These are phyloP conservation scores for Thelephora ganbajun DNA, from an alignment of 768 basidiomycete species.

Conservation along the genomic window DNA sequence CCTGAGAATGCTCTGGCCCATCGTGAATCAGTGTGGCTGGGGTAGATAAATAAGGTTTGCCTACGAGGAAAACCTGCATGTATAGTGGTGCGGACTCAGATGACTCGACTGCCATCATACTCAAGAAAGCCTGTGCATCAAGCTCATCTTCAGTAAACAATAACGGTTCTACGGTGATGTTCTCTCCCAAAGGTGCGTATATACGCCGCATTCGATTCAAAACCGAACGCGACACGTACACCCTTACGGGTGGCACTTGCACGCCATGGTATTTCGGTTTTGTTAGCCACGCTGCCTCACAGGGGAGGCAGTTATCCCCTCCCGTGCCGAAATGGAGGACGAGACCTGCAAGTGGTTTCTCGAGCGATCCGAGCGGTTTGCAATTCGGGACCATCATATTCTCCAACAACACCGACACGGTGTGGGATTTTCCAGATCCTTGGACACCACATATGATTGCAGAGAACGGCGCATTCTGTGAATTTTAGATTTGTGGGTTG, in stretches of 20 bases:
- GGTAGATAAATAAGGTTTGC: constrained; percentile 8
- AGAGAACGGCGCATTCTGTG: constrained; percentile 60
- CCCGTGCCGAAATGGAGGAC: constrained; percentile 63
- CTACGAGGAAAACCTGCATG: constrained; percentile 52
- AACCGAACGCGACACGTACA: constrained; percentile 38
- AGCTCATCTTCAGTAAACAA: constrained; percentile 44
- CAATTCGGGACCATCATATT: constrained; percentile 50
- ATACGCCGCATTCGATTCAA: constrained; percentile 42
- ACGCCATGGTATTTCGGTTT: constrained; percentile 15
- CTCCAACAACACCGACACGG: constrained; percentile 53
- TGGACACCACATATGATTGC: constrained; percentile 68
- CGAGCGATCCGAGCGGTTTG: constrained; percentile 32
- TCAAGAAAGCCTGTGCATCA: constrained; percentile 53
- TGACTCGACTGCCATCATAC: constrained; percentile 60
- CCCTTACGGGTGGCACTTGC: constrained; percentile 6
- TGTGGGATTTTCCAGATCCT: constrained; percentile 67
- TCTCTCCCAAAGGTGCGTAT: constrained; percentile 34
- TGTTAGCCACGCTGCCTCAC: constrained; percentile 54
- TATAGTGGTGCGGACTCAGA: constrained; percentile 53
- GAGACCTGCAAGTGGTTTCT: constrained; percentile 44
- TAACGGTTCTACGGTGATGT: constrained; percentile 40
- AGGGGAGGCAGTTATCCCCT: constrained; percentile 39
- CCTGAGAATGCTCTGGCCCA: constrained; percentile 9
- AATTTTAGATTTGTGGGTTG: not conserved
- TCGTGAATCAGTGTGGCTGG: no score